Conservation (phyloP, 2,329 filamentous ascomycete genomes). For the Stemphylium beticola region DNA sequence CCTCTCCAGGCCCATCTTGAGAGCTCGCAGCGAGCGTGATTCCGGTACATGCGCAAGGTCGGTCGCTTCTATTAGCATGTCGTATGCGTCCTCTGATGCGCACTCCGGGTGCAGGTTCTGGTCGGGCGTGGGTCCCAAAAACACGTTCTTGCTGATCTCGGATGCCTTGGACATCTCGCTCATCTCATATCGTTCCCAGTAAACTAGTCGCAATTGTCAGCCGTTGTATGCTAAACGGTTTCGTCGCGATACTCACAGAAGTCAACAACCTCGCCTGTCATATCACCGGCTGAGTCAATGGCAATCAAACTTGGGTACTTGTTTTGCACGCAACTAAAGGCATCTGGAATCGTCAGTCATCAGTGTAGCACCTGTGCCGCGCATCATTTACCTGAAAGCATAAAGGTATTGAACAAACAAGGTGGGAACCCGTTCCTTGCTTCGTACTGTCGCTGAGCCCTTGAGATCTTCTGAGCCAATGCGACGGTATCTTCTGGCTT, state of each 20-base stretch:
- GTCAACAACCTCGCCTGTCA: slow-evolving; percentile 81
- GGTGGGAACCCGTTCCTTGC: slow-evolving; percentile 64
- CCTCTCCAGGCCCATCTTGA: slow-evolving; percentile 60
- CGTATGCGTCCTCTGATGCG: slow-evolving; percentile 66
- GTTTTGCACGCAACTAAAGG: slow-evolving; percentile 65
- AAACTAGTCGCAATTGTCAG: slow-evolving; percentile 54
- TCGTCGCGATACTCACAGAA: slow-evolving; percentile 64
- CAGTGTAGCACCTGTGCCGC: not conserved
- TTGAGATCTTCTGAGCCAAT: slow-evolving; percentile 68
- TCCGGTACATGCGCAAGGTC: slow-evolving; percentile 82
- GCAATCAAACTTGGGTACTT: slow-evolving; percentile 74
- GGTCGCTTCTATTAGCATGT: slow-evolving; percentile 86
- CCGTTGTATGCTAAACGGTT: not conserved
- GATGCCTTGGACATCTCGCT: slow-evolving; percentile 88
- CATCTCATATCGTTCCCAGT: slow-evolving; percentile 91
- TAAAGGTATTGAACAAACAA: slow-evolving; percentile 82
- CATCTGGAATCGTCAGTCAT: slow-evolving; percentile 30
- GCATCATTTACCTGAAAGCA: slow-evolving; percentile 62
- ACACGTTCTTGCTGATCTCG: slow-evolving; percentile 88
- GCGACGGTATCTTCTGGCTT: slow-evolving; percentile 69
- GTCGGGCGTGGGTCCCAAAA: slow-evolving; percentile 86
- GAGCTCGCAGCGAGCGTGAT: slow-evolving; percentile 68
- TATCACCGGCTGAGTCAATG: slow-evolving; percentile 71
- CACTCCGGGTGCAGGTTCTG: slow-evolving; percentile 55
- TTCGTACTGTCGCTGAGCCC: slow-evolving; percentile 77